These are phyloP conservation scores for Thelonectria discophora DNA, from an alignment of 2,329 filamentous ascomycete genomes.

Conservation along the genomic window DNA sequence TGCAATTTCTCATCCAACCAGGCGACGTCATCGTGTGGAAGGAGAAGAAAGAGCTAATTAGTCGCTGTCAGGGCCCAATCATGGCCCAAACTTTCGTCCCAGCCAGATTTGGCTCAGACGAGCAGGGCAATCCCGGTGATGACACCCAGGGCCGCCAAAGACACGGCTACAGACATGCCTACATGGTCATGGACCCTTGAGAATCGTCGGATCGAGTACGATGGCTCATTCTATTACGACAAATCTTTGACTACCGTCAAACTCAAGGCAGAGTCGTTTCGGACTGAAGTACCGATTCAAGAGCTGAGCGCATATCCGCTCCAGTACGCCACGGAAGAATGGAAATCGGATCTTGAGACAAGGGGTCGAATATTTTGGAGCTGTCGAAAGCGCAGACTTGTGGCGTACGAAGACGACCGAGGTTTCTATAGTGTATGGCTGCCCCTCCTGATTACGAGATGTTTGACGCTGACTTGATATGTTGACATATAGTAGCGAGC, in stretches of 20 bases:
- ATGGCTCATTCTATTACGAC: background rate
- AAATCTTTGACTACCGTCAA: no score
- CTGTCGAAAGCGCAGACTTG: constrained; percentile 9
- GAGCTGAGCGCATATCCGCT: background rate
- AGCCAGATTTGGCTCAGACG: background rate
- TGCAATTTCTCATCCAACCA: background rate
- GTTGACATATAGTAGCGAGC: background rate
- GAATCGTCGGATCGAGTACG: background rate
- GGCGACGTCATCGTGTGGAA: constrained; percentile 9
- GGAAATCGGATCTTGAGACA: background rate
- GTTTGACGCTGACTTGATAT: background rate
- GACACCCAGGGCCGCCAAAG: background rate
- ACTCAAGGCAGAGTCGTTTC: background rate
- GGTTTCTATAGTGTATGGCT: background rate
- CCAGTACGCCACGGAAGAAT: background rate
- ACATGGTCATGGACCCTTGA: background rate
- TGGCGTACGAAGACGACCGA: background rate
- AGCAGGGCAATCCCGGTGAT: background rate
- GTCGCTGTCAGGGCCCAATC: background rate
- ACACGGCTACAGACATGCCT: background rate
- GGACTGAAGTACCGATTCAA: background rate
- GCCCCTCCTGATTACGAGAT: no score
- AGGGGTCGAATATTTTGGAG: constrained; percentile 12
- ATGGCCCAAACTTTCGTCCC: background rate
- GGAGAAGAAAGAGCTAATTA: background rate